These are phyloP conservation scores for Phytophthora fragariaefolia DNA, from an alignment of 352 stramenopile genomes.

Conservation along the genomic window DNA sequence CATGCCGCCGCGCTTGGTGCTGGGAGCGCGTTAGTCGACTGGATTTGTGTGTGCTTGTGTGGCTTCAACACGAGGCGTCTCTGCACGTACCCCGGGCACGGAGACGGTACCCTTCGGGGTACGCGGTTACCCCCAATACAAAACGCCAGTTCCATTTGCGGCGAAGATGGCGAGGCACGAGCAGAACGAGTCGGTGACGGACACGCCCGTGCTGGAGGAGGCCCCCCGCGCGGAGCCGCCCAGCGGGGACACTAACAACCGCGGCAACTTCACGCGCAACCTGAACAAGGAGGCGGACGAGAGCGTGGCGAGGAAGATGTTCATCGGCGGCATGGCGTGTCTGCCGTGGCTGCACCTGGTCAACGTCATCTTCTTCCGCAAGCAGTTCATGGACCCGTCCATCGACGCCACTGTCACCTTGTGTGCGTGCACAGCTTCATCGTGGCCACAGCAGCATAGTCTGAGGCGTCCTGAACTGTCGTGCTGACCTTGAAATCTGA, in stretches of 20 bases:
- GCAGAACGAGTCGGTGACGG: constrained; percentile 41
- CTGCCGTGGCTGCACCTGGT: constrained; percentile 87
- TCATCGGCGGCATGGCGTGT: constrained; percentile 73
- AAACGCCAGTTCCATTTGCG: neutral
- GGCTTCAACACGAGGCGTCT: constrained; percentile 41
- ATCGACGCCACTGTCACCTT: constrained; percentile 75
- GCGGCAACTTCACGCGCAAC: constrained; percentile 90
- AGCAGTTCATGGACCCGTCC: constrained; percentile 75
- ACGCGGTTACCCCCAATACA: neutral
- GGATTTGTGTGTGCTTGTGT: constrained; percentile 12
- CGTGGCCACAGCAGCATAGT: neutral
- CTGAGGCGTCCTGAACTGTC: too few species aligned
- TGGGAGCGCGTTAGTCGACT: constrained; percentile 21
- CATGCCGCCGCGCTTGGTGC: constrained; percentile 18
- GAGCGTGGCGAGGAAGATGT: constrained; percentile 83
- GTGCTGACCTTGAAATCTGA: neutral
- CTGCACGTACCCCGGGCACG: neutral
- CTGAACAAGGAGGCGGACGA: constrained; percentile 81
- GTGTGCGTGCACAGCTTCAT: constrained; percentile 51
- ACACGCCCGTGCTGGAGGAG: constrained; percentile 71
- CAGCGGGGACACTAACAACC: constrained; percentile 62
- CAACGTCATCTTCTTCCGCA: constrained; percentile 85
- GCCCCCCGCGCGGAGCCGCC: constrained; percentile 27
- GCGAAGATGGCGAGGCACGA: constrained; percentile 34
- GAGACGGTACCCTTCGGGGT: neutral